A percentile compares a stretch with the other conserved stretches of the same genome.
Evolutionary conservation across 176 grass and related monocot genomes (phyloP).

Genomic region (Raddia distichophylla): DNA sequence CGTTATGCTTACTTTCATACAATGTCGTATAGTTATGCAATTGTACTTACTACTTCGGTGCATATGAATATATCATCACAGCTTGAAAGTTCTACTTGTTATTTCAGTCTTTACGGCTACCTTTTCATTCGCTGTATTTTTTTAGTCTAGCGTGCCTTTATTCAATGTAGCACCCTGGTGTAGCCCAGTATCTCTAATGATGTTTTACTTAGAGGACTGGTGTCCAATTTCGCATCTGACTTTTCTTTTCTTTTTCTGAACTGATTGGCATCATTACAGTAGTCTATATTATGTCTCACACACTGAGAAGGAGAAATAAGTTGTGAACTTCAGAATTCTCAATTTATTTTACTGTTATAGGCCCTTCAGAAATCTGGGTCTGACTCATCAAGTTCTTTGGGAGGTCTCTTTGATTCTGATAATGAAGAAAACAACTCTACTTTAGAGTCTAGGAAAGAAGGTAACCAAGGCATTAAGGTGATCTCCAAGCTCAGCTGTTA

Average conservation of each 20-base stretch:
- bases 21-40: neutral
- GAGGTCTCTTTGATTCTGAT: conserved; percentile 71
- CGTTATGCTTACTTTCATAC: neutral
- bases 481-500: conserved; percentile 11
- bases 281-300: neutral
- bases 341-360: conserved; percentile 52
- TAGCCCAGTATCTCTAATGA: neutral
- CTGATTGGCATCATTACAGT: conserved; percentile 2
- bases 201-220: conserved; percentile 24
- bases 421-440: conserved; percentile 55
- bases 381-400: conserved; percentile 67
- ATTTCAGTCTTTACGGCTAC: neutral
- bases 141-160: conserved; percentile 29
- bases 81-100: neutral
- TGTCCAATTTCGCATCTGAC: neutral
- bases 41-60: neutral
- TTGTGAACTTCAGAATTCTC: conserved; percentile 22
- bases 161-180: conserved; percentile 20
- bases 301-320: conserved; percentile 17
- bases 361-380: conserved; percentile 54
- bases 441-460: conserved; percentile 34
- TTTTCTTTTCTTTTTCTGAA: conserved; percentile 19
- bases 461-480: conserved; percentile 59
- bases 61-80: neutral
- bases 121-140: neutral